Evolutionary conservation across 2,329 filamentous ascomycete genomes (phyloP), one percentile per base, ranked within the genome.

Genomic region (Ilyonectria robusta): DNA sequence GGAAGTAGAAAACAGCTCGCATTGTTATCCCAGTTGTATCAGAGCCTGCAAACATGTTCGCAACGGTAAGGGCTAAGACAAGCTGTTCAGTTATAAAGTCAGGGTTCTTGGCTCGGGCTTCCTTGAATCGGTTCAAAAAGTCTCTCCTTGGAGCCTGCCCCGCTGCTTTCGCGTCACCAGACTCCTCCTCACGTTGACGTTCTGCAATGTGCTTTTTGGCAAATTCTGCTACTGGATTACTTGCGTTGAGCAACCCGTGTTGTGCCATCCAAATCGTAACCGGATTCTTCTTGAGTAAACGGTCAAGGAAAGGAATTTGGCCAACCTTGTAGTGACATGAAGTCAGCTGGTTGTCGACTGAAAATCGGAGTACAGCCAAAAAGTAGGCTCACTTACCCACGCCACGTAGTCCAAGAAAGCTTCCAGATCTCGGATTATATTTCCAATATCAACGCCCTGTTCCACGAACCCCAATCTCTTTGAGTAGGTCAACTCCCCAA

Each of bases 11-110:
- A 0, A 94, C 87, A 19, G 89, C 86, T 9, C 87, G 87, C 0
- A 94, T 84, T 17, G 87, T 89, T 77, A 94, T 94, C 48, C 91
- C 92, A 0, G 93, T 95, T 2, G 93, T 95, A 79, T 95, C 93
- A 11, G 88, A 91, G 4, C 93, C 92, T 1, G 93, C 93, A 72
- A 92, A 88, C 9, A 86, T 86, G 89, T 93, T 93, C 67, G 85
- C 89, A 26, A 90, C 87, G 56, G 90, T 91, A 80, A 40, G 37
- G 37, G 37, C 37, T 69, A 92, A 87, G n/a, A 94, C 91, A 15
- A 92, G 84, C 9, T 84, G 85, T 74, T 93, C 89, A 33, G 84
- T 89, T 88, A 94, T 93, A 80, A 93, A 91, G 2, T 90, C 87
- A 0, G 91, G 91, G 53, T 91, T 87, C 46, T 89, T 85, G 72